A percentile compares a stretch with the other conserved stretches of the same genome.
Conservation (phyloP, 1,284 basidiomycete species). For the Malassezia caprae region DNA sequence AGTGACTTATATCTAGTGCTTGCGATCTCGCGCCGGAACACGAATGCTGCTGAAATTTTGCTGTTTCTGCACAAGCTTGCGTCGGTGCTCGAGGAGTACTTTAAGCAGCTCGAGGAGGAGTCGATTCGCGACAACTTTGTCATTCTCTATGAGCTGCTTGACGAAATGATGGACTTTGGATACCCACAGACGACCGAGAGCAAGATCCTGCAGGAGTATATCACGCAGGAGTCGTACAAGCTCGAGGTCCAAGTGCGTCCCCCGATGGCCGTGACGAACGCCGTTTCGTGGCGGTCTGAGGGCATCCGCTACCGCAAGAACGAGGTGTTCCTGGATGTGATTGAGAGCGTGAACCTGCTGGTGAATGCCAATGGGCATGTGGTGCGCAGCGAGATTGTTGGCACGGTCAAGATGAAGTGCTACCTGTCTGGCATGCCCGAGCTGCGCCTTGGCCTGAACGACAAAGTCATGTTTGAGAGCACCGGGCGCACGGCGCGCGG, state of each 20-base stretch:
- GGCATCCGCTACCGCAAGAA: constrained; percentile 97
- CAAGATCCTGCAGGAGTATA: constrained; percentile 99
- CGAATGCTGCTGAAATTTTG: constrained; percentile 90
- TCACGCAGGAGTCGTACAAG: constrained; percentile 98
- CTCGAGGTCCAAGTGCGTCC: constrained; percentile 91
- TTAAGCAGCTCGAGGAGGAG: constrained; percentile 98
- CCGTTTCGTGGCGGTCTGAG: constrained; percentile 95
- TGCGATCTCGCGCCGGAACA: constrained; percentile 87
- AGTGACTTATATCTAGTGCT: constrained; percentile 58
- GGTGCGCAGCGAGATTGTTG: constrained; percentile 90
- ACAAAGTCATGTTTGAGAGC: constrained; percentile 99
- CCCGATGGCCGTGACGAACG: constrained; percentile 95
- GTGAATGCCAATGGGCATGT: constrained; percentile 96
- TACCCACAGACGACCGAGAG: constrained; percentile 98
- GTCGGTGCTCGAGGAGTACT: constrained; percentile 78
- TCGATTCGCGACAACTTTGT: constrained; percentile 98
- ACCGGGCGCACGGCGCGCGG: constrained; percentile 89
- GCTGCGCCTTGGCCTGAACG: constrained; percentile 84
- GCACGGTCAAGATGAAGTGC: constrained; percentile 99
- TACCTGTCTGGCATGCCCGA: constrained; percentile 99
- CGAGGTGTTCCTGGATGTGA: constrained; percentile 96
- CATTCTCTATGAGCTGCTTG: constrained; percentile 83
- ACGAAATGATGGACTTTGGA: constrained; percentile 99
- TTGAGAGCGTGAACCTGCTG: constrained; percentile 91
- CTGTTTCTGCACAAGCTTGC: constrained; percentile 86